These are phyloP conservation scores for Naumovozyma baii DNA, from an alignment of 805 yeast species.

Conservation along the genomic window DNA sequence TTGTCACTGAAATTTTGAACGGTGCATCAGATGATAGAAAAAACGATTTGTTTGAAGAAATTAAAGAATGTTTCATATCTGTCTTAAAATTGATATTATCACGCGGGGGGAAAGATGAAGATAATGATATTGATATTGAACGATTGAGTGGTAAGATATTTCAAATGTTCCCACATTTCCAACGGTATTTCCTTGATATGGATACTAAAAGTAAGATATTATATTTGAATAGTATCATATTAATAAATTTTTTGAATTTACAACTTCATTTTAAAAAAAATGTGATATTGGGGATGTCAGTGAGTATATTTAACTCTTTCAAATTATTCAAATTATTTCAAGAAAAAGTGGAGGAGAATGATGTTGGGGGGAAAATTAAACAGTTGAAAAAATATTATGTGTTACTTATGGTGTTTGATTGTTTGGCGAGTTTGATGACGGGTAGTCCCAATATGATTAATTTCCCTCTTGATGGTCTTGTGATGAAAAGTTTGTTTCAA, in stretches of 20 bases:
- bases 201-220: neutral
- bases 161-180: neutral
- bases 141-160: neutral
- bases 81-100: neutral
- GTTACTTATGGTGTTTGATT: constrained; percentile 38
- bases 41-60: constrained; percentile 12
- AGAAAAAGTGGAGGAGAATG: constrained; percentile 8
- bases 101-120: neutral
- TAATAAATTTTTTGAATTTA: constrained; percentile 44
- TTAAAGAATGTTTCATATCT: constrained; percentile 14
- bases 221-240: constrained; percentile 29
- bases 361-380: constrained; percentile 16
- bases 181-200: too few species aligned
- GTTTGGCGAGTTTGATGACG: constrained; percentile 37
- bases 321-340: constrained; percentile 27
- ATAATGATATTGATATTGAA: neutral
- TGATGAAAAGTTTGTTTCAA: too few species aligned
- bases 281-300: constrained; percentile 41
- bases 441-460: too few species aligned
- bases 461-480: too few species aligned
- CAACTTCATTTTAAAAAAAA: constrained; percentile 50
- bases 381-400: constrained; percentile 35
- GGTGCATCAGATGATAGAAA: neutral
- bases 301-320: constrained; percentile 46
- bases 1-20: constrained; percentile 12